phyloP scores from a whole-genome alignment of 2,329 filamentous ascomycete species.

The Tolypocladium inflatum region DNA sequence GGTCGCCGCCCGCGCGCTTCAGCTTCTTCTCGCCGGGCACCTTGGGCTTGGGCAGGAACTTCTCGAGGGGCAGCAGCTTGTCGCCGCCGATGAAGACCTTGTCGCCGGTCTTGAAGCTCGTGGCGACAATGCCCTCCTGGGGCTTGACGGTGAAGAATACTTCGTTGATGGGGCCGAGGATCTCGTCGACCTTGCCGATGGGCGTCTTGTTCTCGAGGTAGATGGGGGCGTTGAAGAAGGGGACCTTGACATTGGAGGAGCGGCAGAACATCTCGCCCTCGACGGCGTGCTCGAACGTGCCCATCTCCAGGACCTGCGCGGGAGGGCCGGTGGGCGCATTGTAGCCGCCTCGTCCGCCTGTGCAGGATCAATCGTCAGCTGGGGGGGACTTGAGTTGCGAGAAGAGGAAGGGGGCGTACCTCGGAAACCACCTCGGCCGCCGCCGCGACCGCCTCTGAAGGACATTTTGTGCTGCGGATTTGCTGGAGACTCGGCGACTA shows the following conservation, averaged over 20 bases:
- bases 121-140: constrained; percentile 88
- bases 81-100: constrained; percentile 94
- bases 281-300: constrained; percentile 84
- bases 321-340: constrained; percentile 9
- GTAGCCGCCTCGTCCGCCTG: constrained; percentile 11
- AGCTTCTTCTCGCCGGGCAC: constrained; percentile 52
- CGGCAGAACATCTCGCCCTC: constrained; percentile 98
- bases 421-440: constrained; percentile 10
- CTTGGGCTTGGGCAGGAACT: constrained; percentile 95
- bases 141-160: constrained; percentile 98
- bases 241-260: constrained; percentile 89
- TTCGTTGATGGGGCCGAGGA: constrained; percentile 94
- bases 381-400: neutral
- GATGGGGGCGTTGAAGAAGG: constrained; percentile 98
- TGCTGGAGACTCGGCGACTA: neutral
- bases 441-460: constrained; percentile 11
- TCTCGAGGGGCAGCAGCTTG: constrained; percentile 90
- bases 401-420: constrained; percentile 3
- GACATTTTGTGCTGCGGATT: constrained; percentile 8
- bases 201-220: constrained; percentile 98
- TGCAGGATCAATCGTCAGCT: neutral
- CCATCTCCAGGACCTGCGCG: constrained; percentile 56
- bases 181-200: constrained; percentile 95
- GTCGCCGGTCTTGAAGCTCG: constrained; percentile 91
- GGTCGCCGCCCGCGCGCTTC: constrained; percentile 49